Percentiles rank a stretch among this genome's conserved stretches.
Conservation (phyloP, 2,329 filamentous ascomycete species). For the Geosmithia morbida region DNA sequence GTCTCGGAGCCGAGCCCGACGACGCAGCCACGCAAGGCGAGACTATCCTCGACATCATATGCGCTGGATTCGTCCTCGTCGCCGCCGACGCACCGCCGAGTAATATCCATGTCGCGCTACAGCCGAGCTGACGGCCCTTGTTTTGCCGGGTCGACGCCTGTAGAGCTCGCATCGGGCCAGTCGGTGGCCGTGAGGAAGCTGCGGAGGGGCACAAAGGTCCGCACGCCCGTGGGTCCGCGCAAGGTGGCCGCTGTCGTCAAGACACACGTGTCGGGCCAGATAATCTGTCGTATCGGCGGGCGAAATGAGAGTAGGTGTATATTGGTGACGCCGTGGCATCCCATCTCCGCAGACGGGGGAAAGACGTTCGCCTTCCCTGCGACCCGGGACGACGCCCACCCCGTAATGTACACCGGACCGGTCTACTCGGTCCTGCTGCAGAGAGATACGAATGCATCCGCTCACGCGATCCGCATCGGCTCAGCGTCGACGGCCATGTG, state of each 20-base stretch:
- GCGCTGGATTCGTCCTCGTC: slow-evolving; percentile 7
- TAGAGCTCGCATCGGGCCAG: slow-evolving; percentile 26
- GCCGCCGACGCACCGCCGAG: slow-evolving; percentile 8
- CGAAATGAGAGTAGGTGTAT: too few relatives aligned
- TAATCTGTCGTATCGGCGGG: slow-evolving; percentile 29
- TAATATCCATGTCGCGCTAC: slow-evolving; percentile 25
- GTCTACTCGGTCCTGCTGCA: slow-evolving; percentile 45
- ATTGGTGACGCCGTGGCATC: slow-evolving; percentile 46
- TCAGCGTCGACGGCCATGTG: slow-evolving; percentile 16
- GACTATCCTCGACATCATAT: neutral
- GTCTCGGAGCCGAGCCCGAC: slow-evolving; percentile 20
- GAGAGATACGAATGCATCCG: slow-evolving; percentile 22
- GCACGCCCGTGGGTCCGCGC: slow-evolving; percentile 33
- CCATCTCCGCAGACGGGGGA: slow-evolving; percentile 22
- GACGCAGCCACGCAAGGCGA: neutral
- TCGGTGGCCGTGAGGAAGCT: slow-evolving; percentile 26
- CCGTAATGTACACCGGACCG: slow-evolving; percentile 28
- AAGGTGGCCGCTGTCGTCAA: slow-evolving; percentile 35
- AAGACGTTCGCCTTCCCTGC: slow-evolving; percentile 32
- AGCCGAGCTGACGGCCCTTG: slow-evolving; percentile 28
- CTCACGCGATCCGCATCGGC: slow-evolving; percentile 34
- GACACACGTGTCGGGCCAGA: slow-evolving; percentile 23
- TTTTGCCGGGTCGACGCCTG: slow-evolving; percentile 34
- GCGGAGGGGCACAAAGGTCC: slow-evolving; percentile 28
- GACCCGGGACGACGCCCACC: slow-evolving; percentile 12